These are phyloP conservation scores for Gracilaria domingensis DNA, from an alignment of 23 red algal genomes.

Conservation along the genomic window DNA sequence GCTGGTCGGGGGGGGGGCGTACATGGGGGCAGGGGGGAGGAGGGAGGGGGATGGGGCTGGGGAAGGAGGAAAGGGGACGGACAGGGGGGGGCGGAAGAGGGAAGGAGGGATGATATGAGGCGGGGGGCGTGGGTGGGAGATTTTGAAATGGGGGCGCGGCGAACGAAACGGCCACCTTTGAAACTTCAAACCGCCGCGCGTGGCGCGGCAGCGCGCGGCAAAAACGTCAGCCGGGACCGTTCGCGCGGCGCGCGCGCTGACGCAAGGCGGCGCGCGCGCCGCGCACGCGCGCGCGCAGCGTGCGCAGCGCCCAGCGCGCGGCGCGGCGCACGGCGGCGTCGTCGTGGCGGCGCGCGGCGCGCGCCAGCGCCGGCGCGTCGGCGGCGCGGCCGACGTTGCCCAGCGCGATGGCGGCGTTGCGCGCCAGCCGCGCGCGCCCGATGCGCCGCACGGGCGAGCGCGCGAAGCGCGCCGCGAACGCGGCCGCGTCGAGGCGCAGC, in stretches of 20 bases:
- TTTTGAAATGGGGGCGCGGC: slow-evolving; percentile 1
- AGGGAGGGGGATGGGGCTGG: neutral
- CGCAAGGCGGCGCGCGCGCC: neutral
- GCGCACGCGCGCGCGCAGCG: slow-evolving; percentile 23
- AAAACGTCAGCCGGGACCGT: neutral
- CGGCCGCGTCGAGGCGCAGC: slow-evolving; percentile 49
- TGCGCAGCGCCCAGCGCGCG: slow-evolving; percentile 63
- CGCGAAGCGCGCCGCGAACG: slow-evolving; percentile 67
- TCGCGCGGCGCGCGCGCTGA: neutral
- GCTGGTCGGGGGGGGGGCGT: slow-evolving; percentile 17
- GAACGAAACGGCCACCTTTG: slow-evolving; percentile 7
- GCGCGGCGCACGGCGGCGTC: slow-evolving; percentile 61
- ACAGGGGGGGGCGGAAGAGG: neutral
- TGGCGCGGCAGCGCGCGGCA: neutral
- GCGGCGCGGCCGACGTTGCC: slow-evolving; percentile 75
- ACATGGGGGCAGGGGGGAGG: neutral
- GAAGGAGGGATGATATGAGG: neutral
- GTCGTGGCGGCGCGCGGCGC: slow-evolving; percentile 1
- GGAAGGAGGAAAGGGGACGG: neutral
- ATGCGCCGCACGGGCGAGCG: slow-evolving; percentile 68
- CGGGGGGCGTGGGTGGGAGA: no score
- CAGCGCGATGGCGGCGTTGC: slow-evolving; percentile 90
- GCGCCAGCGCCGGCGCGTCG: slow-evolving; percentile 31
- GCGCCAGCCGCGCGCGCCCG: slow-evolving; percentile 81
- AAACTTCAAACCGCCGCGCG: slow-evolving; percentile 4